phyloP scores from a whole-genome alignment of 345 rosid species.

The Gossypium turneri region DNA sequence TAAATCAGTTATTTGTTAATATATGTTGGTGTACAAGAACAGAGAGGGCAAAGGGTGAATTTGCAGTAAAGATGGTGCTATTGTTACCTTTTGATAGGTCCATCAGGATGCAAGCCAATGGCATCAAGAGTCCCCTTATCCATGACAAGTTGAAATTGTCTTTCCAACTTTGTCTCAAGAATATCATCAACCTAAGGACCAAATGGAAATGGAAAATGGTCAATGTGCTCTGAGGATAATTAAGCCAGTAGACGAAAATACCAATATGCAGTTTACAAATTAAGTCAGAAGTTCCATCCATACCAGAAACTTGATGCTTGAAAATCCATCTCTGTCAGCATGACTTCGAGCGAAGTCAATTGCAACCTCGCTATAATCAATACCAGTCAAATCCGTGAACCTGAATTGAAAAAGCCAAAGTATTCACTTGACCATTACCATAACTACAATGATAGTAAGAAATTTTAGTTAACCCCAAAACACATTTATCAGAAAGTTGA shows the following conservation, averaged over 20 bases:
- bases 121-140: constrained; percentile 99
- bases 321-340: constrained; percentile 75
- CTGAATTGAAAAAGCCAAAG: constrained; percentile 33
- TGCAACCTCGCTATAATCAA: constrained; percentile 87
- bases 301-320: constrained; percentile 72
- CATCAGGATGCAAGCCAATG: constrained; percentile 96
- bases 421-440: neutral
- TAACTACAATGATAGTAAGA: neutral
- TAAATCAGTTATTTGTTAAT: neutral
- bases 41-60: neutral
- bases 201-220: neutral
- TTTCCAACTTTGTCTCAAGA: constrained; percentile 73
- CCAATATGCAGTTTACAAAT: neutral
- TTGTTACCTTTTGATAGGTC: constrained; percentile 72
- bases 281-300: constrained; percentile 6
- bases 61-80: neutral
- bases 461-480: neutral
- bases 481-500: neutral
- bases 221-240: neutral
- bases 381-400: constrained; percentile 87
- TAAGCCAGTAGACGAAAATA: neutral
- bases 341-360: constrained; percentile 74
- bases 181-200: constrained; percentile 74
- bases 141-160: constrained; percentile 74
- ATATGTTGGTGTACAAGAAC: neutral